Percentiles rank a stretch among this genome's conserved stretches.
Evolutionary conservation across 306 rosid genomes (phyloP).

Genomic region (Vigna reflexopilosa): DNA sequence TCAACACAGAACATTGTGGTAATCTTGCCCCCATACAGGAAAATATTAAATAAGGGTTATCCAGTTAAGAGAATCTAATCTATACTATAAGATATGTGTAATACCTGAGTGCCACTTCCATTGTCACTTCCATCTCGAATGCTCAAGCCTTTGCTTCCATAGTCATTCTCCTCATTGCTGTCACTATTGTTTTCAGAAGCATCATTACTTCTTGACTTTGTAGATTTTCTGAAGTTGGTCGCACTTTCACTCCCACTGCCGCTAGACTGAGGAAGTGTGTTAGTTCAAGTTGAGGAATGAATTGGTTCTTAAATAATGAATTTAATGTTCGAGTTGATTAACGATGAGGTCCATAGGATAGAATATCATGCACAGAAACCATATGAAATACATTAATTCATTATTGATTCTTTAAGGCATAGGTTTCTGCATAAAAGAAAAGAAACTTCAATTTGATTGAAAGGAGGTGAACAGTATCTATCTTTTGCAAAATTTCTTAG

Average conservation of each 20-base stretch:
- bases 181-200: conserved; percentile 63
- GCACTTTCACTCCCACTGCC: conserved; percentile 78
- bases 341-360: conserved; percentile 38
- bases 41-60: not conserved
- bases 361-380: conserved; percentile 39
- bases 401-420: conserved; percentile 28
- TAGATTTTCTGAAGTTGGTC: conserved; percentile 53
- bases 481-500: conserved; percentile 2
- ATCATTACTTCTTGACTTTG: conserved; percentile 53
- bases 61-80: conserved; percentile 1
- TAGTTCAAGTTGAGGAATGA: conserved; percentile 42
- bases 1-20: conserved; percentile 13
- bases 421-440: not conserved
- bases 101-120: conserved; percentile 79
- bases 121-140: conserved; percentile 64
- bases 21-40: conserved; percentile 6
- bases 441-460: conserved; percentile 32
- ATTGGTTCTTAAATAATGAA: conserved; percentile 41
- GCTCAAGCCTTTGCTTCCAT: conserved; percentile 59
- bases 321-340: conserved; percentile 36
- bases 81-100: conserved; percentile 18
- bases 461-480: conserved; percentile 31
- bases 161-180: conserved; percentile 62
- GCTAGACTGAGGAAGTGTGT: conserved; percentile 62
- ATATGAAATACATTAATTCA: conserved; percentile 28